Percentiles rank a stretch among this genome's conserved stretches.
Evolutionary conservation across 164 flowering plant species (phyloP).

Genomic region (Nelumbo lutea): DNA sequence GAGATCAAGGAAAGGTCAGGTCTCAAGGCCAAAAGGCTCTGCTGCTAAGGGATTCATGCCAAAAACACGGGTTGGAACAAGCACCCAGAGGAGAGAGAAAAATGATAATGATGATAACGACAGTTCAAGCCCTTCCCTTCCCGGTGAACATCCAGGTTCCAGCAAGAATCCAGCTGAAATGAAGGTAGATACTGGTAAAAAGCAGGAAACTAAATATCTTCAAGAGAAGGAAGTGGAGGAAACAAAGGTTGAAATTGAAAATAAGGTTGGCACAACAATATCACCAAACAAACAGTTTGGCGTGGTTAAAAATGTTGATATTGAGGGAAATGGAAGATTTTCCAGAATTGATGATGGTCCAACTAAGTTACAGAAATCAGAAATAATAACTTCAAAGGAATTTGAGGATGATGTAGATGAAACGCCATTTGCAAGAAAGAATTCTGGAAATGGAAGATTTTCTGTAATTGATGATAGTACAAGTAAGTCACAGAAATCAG

Average conservation of each 20-base stretch:
- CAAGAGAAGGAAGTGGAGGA: conserved; percentile 16
- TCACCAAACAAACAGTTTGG: conserved; percentile 5
- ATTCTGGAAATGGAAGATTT: neutral
- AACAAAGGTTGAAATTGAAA: conserved; percentile 19
- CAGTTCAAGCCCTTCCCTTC: conserved; percentile 20
- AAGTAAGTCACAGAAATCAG: conserved; percentile 8
- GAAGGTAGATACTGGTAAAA: conserved; percentile 21
- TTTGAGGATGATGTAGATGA: neutral
- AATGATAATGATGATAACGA: conserved; percentile 35
- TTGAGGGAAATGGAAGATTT: conserved; percentile 25
- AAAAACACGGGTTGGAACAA: conserved; percentile 40
- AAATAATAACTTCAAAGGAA: neutral
- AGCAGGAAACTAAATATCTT: conserved; percentile 16
- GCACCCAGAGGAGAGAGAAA: conserved; percentile 46
- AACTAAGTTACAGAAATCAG: neutral
- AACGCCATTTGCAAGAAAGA: neutral
- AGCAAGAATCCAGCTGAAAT: conserved; percentile 22
- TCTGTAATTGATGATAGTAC: neutral
- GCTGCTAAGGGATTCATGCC: conserved; percentile 52
- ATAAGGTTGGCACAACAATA: conserved; percentile 11
- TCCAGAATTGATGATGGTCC: conserved; percentile 14
- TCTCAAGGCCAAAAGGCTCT: conserved; percentile 46
- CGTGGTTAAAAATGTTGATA: conserved; percentile 10
- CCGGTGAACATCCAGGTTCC: conserved; percentile 23
- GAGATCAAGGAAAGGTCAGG: conserved; percentile 44